Conservation (phyloP, 2,329 filamentous ascomycete species). For the Diaporthe citri region DNA sequence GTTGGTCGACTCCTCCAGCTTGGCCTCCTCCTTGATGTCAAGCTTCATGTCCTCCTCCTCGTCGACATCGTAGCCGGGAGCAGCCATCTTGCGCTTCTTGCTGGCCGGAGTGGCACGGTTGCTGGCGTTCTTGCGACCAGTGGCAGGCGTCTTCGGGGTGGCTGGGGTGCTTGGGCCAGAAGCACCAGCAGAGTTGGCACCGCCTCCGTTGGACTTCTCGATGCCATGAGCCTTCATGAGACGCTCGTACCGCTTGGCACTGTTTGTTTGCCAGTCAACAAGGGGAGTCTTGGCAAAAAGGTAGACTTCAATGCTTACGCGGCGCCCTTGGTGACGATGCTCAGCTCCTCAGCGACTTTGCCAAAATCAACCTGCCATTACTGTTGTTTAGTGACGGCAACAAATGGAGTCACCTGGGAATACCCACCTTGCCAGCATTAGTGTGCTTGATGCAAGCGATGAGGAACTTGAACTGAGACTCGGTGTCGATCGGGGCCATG, state of each 20-base stretch:
- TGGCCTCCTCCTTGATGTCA: constrained; percentile 34
- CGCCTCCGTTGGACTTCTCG: constrained; percentile 41
- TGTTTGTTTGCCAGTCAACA: constrained; percentile 47
- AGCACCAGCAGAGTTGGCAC: constrained; percentile 30
- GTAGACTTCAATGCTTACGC: constrained; percentile 68
- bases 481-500: constrained; percentile 66
- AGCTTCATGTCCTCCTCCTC: constrained; percentile 40
- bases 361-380: constrained; percentile 71
- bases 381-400: constrained; percentile 39
- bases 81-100: constrained; percentile 44
- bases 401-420: not conserved
- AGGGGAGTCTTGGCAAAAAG: not conserved
- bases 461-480: constrained; percentile 74
- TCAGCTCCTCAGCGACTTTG: constrained; percentile 73
- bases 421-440: constrained; percentile 68
- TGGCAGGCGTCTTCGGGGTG: constrained; percentile 29
- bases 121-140: constrained; percentile 34
- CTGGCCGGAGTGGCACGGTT: constrained; percentile 28
- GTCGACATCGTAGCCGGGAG: constrained; percentile 37
- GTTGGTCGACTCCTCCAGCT: constrained; percentile 39
- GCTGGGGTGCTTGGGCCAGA: constrained; percentile 33
- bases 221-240: constrained; percentile 72
- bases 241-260: constrained; percentile 76
- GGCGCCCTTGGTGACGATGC: constrained; percentile 74
- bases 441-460: constrained; percentile 74